phyloP scores from a whole-genome alignment of 1,139 yeast species.

The Kurtzmaniella quercitrusa region DNA sequence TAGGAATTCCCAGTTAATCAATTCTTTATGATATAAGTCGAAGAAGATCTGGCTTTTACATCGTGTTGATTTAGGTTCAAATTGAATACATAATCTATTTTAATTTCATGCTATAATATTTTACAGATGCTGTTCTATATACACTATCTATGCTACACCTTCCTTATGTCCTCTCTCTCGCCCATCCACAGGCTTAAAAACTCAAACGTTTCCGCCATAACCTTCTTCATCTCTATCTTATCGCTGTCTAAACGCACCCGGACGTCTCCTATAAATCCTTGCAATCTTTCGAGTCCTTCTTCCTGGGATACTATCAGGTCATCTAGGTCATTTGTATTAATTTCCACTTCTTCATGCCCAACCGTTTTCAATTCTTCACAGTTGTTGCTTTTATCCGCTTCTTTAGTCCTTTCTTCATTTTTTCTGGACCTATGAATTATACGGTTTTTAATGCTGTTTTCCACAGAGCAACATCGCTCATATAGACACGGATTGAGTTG shows the following conservation, averaged over 20 bases:
- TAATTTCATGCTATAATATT: no score
- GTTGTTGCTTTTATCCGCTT: no score
- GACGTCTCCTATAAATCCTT: slow-evolving; percentile 33
- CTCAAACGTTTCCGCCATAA: slow-evolving; percentile 18
- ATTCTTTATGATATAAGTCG: no score
- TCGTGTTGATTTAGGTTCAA: no score
- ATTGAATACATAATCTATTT: no score
- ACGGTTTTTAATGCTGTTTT: slow-evolving; percentile 11
- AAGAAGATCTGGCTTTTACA: no score
- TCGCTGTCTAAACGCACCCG: slow-evolving; percentile 27
- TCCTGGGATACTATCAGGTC: neutral
- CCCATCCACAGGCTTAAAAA: slow-evolving; percentile 25
- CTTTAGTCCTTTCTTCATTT: neutral
- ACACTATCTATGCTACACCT: slow-evolving; percentile 5
- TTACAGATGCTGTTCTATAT: slow-evolving; percentile 6
- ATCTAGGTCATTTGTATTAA: neutral
- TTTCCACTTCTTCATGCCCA: neutral
- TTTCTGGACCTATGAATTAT: neutral
- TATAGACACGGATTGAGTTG: slow-evolving; percentile 33
- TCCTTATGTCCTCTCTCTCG: slow-evolving; percentile 7
- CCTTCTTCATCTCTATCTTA: slow-evolving; percentile 18
- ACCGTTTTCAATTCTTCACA: no score
- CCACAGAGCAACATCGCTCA: slow-evolving; percentile 29
- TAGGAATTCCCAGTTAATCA: no score
- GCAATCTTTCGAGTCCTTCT: slow-evolving; percentile 15